Evolutionary conservation across 2,329 filamentous ascomycete genomes (phyloP).

Genomic region (Kalaharituber pfeilii): DNA sequence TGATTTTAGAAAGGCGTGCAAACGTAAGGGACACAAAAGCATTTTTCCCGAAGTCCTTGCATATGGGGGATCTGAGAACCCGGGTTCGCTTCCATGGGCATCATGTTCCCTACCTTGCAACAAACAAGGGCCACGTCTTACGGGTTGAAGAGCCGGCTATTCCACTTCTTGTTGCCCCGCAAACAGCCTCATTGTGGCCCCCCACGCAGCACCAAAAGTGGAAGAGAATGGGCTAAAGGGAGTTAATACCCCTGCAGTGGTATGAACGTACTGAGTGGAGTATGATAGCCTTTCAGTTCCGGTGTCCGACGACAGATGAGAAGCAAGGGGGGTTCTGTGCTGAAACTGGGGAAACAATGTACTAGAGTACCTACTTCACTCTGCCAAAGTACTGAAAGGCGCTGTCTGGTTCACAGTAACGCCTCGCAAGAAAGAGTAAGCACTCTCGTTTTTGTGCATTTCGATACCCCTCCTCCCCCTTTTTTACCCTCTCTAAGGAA

Average conservation of each 20-base stretch:
- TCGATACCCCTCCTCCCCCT: no score
- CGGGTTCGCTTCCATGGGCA: background rate
- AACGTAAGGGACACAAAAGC: background rate
- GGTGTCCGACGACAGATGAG: background rate
- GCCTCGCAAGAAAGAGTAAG: no score
- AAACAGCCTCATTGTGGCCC: background rate
- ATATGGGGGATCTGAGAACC: background rate
- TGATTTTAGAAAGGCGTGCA: background rate
- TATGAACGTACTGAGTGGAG: no score
- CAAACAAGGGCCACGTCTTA: background rate
- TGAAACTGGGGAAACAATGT: background rate
- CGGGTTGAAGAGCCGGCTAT: background rate
- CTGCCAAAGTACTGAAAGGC: no score
- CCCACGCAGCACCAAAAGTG: no score
- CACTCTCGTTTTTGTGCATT: no score
- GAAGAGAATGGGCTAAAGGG: background rate
- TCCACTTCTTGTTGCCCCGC: background rate
- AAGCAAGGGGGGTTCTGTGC: background rate
- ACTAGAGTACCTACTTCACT: no score
- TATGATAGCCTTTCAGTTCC: background rate
- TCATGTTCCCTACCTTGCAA: background rate
- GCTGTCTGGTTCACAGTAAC: no score
- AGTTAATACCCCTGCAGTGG: background rate
- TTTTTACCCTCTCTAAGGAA: no score
- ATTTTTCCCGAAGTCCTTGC: background rate